These are phyloP conservation scores for Straminergon stramineum DNA, from an alignment of 225 moss, liverwort and hornwort species.

Conservation along the genomic window DNA sequence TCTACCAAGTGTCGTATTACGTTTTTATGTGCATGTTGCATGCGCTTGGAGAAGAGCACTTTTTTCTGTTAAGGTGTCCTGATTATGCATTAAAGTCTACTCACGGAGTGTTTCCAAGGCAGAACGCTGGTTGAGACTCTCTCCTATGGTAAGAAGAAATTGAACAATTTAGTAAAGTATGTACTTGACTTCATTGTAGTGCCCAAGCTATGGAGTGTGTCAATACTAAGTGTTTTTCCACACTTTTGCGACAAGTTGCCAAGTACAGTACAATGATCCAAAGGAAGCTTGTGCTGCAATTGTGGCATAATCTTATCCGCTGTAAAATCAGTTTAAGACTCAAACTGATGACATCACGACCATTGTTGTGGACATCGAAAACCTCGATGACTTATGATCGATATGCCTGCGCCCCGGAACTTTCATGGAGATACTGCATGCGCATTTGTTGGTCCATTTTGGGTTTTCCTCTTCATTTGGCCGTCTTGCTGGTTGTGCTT, in stretches of 20 bases:
- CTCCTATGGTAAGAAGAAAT: background rate
- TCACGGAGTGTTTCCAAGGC: background rate
- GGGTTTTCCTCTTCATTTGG: background rate
- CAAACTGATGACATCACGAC: background rate
- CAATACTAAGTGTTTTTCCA: background rate
- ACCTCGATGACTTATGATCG: background rate
- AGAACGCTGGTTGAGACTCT: background rate
- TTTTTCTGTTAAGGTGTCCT: background rate
- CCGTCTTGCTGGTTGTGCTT: background rate
- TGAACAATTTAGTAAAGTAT: background rate
- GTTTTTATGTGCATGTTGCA: background rate
- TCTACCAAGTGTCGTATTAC: background rate
- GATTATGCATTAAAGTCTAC: background rate
- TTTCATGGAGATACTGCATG: background rate
- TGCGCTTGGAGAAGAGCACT: background rate
- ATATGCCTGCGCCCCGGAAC: background rate
- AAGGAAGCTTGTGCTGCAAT: constrained; percentile 38
- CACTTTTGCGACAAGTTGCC: constrained; percentile 10
- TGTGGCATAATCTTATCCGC: background rate
- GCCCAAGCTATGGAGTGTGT: background rate
- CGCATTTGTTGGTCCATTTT: background rate
- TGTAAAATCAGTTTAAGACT: background rate
- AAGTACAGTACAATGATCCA: constrained; percentile 38
- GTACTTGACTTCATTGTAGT: background rate
- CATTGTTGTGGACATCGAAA: background rate